phyloP scores from a whole-genome alignment of 1,284 basidiomycete genomes.

The Cystobasidium slooffiae region DNA sequence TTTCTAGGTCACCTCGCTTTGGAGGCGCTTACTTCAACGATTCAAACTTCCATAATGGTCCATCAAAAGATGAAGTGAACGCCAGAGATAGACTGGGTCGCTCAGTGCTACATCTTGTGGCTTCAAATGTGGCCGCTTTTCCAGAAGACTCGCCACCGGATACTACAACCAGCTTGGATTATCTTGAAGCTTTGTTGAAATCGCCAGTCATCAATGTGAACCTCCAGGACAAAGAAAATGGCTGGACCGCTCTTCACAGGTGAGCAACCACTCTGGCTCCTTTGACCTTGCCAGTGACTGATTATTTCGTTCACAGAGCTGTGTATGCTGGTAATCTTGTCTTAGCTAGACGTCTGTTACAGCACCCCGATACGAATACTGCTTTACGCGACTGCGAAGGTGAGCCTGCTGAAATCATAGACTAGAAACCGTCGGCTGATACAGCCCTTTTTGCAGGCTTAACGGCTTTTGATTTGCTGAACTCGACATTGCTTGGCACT shows the following conservation, averaged over 20 bases:
- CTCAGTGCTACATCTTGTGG: constrained; percentile 78
- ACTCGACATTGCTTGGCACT: constrained; percentile 74
- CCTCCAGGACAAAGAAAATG: constrained; percentile 76
- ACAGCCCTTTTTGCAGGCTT: constrained; percentile 58
- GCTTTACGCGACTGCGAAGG: constrained; percentile 84
- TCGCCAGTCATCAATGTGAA: constrained; percentile 82
- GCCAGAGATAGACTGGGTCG: constrained; percentile 72
- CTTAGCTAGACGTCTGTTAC: constrained; percentile 74
- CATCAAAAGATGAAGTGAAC: constrained; percentile 66
- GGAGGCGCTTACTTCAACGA: constrained; percentile 15
- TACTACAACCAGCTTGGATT: constrained; percentile 64
- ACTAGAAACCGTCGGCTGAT: not conserved
- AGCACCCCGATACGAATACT: constrained; percentile 73
- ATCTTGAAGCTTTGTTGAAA: constrained; percentile 76
- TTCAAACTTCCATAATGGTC: not conserved
- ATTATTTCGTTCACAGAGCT: constrained; percentile 58
- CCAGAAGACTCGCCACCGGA: not conserved
- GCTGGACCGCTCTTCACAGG: constrained; percentile 90
- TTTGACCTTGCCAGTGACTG: not conserved
- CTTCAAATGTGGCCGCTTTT: constrained; percentile 11
- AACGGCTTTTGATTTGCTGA: constrained; percentile 92
- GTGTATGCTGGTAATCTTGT: constrained; percentile 84
- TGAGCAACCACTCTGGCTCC: not conserved
- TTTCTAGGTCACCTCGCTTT: constrained; percentile 38
- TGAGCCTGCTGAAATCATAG: not conserved